phyloP scores from a whole-genome alignment of 2,329 filamentous ascomycete species.

The Xylariaceae sp. region DNA sequence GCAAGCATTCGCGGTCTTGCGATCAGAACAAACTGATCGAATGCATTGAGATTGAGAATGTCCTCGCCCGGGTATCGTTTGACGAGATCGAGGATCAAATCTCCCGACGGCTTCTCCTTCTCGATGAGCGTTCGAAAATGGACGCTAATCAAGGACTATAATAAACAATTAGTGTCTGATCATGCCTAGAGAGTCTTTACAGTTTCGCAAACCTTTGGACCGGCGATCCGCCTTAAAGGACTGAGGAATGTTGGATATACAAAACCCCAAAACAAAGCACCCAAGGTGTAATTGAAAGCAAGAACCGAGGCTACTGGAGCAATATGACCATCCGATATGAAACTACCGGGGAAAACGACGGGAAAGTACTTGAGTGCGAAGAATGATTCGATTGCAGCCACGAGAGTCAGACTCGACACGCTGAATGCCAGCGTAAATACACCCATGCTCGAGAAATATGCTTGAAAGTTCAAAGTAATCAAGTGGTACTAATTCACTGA shows the following conservation, averaged over 20 bases:
- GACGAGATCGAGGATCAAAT: slow-evolving; percentile 19
- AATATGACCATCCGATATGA: slow-evolving; percentile 3
- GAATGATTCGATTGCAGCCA: slow-evolving; percentile 23
- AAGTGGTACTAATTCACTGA: not conserved
- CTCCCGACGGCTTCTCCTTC: slow-evolving; percentile 13
- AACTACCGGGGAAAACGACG: slow-evolving; percentile 6
- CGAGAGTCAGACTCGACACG: slow-evolving; percentile 24
- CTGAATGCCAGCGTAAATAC: slow-evolving; percentile 17
- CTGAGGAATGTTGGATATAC: slow-evolving; percentile 23
- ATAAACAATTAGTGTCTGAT: not conserved
- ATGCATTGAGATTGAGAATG: slow-evolving; percentile 18
- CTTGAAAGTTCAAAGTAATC: not conserved
- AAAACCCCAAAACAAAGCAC: slow-evolving; percentile 15
- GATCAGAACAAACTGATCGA: slow-evolving; percentile 18
- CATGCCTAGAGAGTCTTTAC: not conserved
- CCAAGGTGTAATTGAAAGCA: slow-evolving; percentile 18
- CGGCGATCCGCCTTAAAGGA: slow-evolving; percentile 18
- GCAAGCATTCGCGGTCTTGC: slow-evolving; percentile 38
- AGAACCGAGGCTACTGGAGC: slow-evolving; percentile 12
- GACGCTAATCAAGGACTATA: slow-evolving; percentile 11
- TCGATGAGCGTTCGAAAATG: slow-evolving; percentile 15
- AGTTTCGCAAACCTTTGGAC: slow-evolving; percentile 19
- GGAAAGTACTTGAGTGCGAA: slow-evolving; percentile 24
- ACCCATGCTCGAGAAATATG: slow-evolving; percentile 5
- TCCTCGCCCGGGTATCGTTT: slow-evolving; percentile 21